Evolutionary conservation across 345 rosid species (phyloP).

Genomic region (Rubroshorea leprosula): DNA sequence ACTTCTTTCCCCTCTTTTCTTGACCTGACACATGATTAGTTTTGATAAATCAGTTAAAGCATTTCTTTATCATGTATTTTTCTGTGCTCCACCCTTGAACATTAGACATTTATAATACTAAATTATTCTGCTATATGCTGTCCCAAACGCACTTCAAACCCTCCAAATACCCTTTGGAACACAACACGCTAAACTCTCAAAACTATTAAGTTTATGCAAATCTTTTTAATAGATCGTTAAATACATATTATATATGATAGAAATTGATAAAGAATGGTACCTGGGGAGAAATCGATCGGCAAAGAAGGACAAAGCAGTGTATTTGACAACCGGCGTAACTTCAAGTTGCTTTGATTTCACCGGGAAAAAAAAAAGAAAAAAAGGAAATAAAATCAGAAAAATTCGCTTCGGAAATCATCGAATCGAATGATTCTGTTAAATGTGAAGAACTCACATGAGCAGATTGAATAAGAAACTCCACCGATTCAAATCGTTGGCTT

Average conservation of each 20-base stretch:
- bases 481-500: not conserved
- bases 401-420: not conserved
- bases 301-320: slow-evolving; percentile 64
- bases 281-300: slow-evolving; percentile 55
- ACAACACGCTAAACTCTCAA: not conserved
- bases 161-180: no score
- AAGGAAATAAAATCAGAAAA: not conserved
- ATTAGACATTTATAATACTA: no score
- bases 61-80: no score
- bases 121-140: no score
- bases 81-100: no score
- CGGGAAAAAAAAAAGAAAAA: not conserved
- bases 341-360: slow-evolving; percentile 40
- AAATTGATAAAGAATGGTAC: slow-evolving; percentile 15
- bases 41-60: no score
- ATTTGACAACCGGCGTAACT: slow-evolving; percentile 59
- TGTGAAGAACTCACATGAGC: slow-evolving; percentile 25
- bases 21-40: no score
- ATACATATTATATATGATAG: no score
- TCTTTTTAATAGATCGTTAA: not conserved
- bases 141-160: no score
- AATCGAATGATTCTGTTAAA: no score
- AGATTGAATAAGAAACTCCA: slow-evolving; percentile 42
- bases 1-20: no score
- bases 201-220: not conserved